Evolutionary conservation across 768 basidiomycete species (phyloP), one percentile per base, ranked within the genome.

Genomic region (Psilocybe cubensis): DNA sequence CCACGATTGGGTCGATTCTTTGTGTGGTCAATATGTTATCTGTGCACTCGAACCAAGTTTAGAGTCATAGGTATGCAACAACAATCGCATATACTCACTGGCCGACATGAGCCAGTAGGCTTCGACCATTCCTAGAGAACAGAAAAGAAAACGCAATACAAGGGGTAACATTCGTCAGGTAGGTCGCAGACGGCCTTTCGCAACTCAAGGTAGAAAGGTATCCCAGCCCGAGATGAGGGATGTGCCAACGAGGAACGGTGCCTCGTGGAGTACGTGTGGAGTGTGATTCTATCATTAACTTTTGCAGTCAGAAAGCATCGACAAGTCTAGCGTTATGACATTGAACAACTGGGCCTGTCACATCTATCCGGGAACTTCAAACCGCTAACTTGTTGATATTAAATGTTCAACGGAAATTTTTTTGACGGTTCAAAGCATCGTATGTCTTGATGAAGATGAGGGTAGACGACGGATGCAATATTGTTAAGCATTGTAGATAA

Each of bases 1-100:
- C 69, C n/a, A 74, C 65, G 20, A 77, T 68, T 14, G 76, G 75
- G 62, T 78, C 76, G 5, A 76, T 59, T 14, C 76, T 67, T 52
- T 76, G 73, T 20, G 72, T 71, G n/a, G 72, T 72, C 56, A 77
- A 59, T 27, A 75, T 63, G 50, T 76, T 68, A 38, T 71, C 74
- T 76, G 28, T 28, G n/a, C 14, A 38, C 35, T 4, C 35, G 12
- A n/a, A 9, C 8, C 14, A 11, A 11, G 14, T 38, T 38, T 17
- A 38, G 20, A 31, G n/a, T 21, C 47, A 46, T 23, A 33, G 35
- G 20, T 28, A 25, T n/a, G 42, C n/a, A 12, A 31, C 25, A 3
- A 3, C 31, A 33, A 33, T 17, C 4, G 8, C 48, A 11, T 2
- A 18, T 21, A 27, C 56, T 51, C 29, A 62, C 60, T 62, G n/a